Base-by-base conservation (phyloP, 2,329 filamentous ascomycete species). In the Diplocarpon rosae region DNA sequence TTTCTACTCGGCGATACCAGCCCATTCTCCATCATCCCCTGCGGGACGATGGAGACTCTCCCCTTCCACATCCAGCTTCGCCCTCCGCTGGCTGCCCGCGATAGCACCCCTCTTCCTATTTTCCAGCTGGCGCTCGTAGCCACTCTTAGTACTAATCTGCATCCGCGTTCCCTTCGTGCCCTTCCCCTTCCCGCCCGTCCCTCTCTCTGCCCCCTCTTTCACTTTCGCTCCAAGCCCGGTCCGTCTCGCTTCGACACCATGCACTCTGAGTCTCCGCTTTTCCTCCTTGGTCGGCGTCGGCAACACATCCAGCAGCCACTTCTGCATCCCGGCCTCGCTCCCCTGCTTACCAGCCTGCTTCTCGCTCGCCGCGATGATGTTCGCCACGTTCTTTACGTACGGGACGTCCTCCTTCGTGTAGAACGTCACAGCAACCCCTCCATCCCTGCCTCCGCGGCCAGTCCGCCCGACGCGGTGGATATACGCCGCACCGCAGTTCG, bases 321-420 rank as follows among this genome's bases (percentile, higher is more conserved):
- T 80, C 59, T 87, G 80, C 24, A 93, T 73, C 1, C 75, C 76
- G 0, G 75, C 72, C 17, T 73, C 70, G 0, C 67, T 71, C 2
- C 70, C 69, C 14, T 59, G 63, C 56, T 67, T 71, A 24, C 72
- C 73, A 1, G 73, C 73, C 57, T 88, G 74, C 63, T 79, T 84
- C 65, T 95, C 85, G 53, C 83, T 88, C 16, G 78, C 76, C 0
- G 84, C 77, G 52, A 98, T 95, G 29, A 96, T 85, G 58, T 95
- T 95, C 29, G 89, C 92, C 24, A 98, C 85, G 51, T 80, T 85
- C 68, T 90, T 94, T 46, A 98, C 78, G 52, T 81, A 87, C 0
- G 85, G 83, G 3, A 96, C 83, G 59, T 98, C 92, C 49, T 95
- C 92, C 62, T 92, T 87, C 0, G 90, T 96, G 65, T 95, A 98